These are phyloP conservation scores for Pinus taeda DNA, from an alignment of 75 land plant genomes.

Conservation along the genomic window DNA sequence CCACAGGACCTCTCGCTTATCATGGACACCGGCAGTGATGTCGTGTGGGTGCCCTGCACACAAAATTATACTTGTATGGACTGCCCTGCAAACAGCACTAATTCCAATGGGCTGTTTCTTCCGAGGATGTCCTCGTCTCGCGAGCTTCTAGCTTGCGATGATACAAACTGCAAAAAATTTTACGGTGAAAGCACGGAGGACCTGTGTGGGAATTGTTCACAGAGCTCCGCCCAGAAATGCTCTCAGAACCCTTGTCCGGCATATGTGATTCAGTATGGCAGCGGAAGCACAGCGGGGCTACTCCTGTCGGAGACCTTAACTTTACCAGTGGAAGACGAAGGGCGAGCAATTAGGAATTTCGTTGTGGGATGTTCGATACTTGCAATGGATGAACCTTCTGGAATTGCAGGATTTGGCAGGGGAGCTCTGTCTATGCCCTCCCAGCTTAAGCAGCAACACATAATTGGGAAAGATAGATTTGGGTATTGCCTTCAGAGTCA, in stretches of 20 bases:
- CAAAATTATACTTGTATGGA: no score
- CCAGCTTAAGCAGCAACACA: constrained; percentile 37
- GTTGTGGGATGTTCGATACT: constrained; percentile 50
- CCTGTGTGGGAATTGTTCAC: no score
- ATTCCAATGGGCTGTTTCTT: no score
- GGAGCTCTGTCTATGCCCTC: constrained; percentile 45
- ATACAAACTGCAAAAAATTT: no score
- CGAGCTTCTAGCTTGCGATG: no score
- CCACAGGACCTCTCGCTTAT: no score
- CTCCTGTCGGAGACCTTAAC: constrained; percentile 38
- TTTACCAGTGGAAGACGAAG: not conserved
- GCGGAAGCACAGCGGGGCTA: constrained; percentile 48
- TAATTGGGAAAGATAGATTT: constrained; percentile 35
- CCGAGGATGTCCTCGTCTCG: no score
- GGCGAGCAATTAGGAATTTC: constrained; percentile 17
- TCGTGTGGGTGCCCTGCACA: no score
- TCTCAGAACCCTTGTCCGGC: constrained; percentile 33
- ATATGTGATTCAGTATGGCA: constrained; percentile 41
- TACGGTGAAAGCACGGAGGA: no score
- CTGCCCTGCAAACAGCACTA: no score
- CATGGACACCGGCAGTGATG: no score
- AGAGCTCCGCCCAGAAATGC: no score
- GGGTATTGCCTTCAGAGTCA: constrained; percentile 49
- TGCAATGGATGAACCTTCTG: constrained; percentile 36
- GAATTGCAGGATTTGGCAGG: constrained; percentile 61